Base-by-base conservation (phyloP, 2,329 filamentous ascomycete genomes). In the Canariomyces notabilis region DNA sequence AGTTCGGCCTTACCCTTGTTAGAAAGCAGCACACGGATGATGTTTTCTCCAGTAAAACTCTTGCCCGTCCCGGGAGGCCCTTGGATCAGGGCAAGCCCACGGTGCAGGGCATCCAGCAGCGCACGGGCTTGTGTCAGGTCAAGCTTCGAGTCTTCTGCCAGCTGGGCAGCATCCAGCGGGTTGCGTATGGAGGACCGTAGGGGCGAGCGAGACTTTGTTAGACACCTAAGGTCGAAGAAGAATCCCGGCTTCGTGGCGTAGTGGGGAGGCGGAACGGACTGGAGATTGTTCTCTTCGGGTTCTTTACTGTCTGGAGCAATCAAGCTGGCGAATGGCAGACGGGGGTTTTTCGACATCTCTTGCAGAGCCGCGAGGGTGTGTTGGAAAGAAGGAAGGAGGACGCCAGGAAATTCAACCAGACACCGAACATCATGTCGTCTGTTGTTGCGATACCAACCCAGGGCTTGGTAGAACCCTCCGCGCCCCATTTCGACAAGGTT, bases 1-100 rank as follows among this genome's bases (percentile, higher is more conserved):
- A 80, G 53, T 0, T 60, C 44, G 0, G 68, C 65, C 6, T 55
- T 51, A 0, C 33, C 23, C 39, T 68, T 70, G 52, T 73, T 72
- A 11, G 59, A 58, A 3, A 83, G 57, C 5, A 83, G 58, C 0
- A 73, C 68, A 49, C 75, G 74, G 48, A 84, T 73, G n/a, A 86
- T 59, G 35, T 74, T 69, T 2, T 79, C 70, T 2, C 82, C 82
- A 0, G 75, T 70, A 52, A 75, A 85, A 4, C 71, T 76, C 58
- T 87, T 87, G 0, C 84, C 83, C 0, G 83, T 87, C 0, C 84
- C 83, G 0, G 83, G 83, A 0, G 83, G 83, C 0, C 84, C 84
- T 64, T 87, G 82, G 9, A 86, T 82, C 4, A 86, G 66, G 1
- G 79, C 74, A 7, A 85, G 61, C 26, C 71, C 70, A 1, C 72